A percentile compares a stretch with the other conserved stretches of the same genome.
These are phyloP conservation scores for Saturnispora besseyi DNA, from an alignment of 805 yeast genomes.

Conservation along the genomic window DNA sequence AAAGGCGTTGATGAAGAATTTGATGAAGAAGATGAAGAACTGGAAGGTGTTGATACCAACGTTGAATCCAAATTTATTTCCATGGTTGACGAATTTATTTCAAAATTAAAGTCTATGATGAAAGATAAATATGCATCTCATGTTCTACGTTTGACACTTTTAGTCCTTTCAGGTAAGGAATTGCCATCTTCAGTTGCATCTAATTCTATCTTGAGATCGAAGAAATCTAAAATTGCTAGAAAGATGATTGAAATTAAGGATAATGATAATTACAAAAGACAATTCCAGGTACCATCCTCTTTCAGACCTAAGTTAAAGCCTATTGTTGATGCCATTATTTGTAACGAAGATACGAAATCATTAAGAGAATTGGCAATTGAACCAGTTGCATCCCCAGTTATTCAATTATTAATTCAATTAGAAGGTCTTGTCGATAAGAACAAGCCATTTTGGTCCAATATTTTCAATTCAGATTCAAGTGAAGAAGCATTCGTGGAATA, in stretches of 20 bases:
- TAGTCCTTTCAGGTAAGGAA: constrained; percentile 68
- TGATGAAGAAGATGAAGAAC: constrained; percentile 27
- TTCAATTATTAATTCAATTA: constrained; percentile 66
- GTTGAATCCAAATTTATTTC: constrained; percentile 59
- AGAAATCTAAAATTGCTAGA: constrained; percentile 79
- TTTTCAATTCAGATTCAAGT: constrained; percentile 47
- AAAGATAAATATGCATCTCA: constrained; percentile 83
- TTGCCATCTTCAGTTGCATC: constrained; percentile 64
- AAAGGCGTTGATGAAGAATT: constrained; percentile 31
- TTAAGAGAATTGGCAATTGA: constrained; percentile 70
- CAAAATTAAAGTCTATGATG: constrained; percentile 50
- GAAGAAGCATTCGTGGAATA: constrained; percentile 81
- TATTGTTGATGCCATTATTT: constrained; percentile 34
- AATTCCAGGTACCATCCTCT: constrained; percentile 61
- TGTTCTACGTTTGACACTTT: constrained; percentile 61
- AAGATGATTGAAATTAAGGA: constrained; percentile 87
- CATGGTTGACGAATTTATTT: constrained; percentile 59
- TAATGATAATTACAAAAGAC: constrained; percentile 56
- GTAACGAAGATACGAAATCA: constrained; percentile 33
- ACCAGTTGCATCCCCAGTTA: constrained; percentile 78
- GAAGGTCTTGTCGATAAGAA: constrained; percentile 76
- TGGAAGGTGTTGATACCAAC: constrained; percentile 35
- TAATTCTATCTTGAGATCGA: constrained; percentile 70
- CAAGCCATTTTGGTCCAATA: constrained; percentile 57
- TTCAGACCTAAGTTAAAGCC: constrained; percentile 54